A percentile compares a stretch with the other conserved stretches of the same genome.
Conservation (phyloP, 2,329 filamentous ascomycete species). For the Dothiorella sarmentorum region DNA sequence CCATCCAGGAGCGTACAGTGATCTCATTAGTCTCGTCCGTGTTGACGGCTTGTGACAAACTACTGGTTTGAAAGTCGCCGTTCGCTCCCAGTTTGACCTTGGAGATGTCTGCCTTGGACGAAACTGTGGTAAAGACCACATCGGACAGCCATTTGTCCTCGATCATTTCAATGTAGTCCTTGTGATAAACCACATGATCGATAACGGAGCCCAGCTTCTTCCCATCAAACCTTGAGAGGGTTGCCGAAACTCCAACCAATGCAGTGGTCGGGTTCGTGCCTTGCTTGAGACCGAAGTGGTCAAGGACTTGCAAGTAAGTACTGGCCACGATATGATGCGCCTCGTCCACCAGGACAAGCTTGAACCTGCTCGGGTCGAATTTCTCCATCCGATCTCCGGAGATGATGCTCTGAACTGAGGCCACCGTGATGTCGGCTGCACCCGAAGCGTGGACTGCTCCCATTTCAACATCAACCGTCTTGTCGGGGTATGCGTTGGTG, state of each 20-base stretch:
- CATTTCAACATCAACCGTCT: constrained; percentile 89
- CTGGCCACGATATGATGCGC: constrained; percentile 92
- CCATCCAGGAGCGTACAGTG: constrained; percentile 80
- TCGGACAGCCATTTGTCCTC: constrained; percentile 87
- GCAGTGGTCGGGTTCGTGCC: constrained; percentile 43
- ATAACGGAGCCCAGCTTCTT: constrained; percentile 78
- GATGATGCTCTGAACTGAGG: constrained; percentile 80
- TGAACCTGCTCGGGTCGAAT: constrained; percentile 76
- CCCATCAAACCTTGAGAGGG: constrained; percentile 76
- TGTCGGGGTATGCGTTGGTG: constrained; percentile 71
- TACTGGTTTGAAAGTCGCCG: constrained; percentile 75
- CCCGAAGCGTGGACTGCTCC: constrained; percentile 72
- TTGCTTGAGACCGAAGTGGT: constrained; percentile 71
- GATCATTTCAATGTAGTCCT: constrained; percentile 77
- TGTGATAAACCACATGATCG: constrained; percentile 95
- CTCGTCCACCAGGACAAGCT: constrained; percentile 90
- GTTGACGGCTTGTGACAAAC: constrained; percentile 82
- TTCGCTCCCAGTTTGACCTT: constrained; percentile 58
- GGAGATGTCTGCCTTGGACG: constrained; percentile 75
- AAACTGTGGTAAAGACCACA: constrained; percentile 91
- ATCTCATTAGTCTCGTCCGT: constrained; percentile 77
- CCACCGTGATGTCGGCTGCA: constrained; percentile 85
- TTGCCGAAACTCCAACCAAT: constrained; percentile 87
- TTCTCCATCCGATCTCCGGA: constrained; percentile 75
- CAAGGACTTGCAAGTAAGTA: constrained; percentile 70